Percentiles rank a stretch among this genome's conserved stretches.
phyloP scores from a whole-genome alignment of 1,284 basidiomycete species.

The Cryptococcus amylolentus region DNA sequence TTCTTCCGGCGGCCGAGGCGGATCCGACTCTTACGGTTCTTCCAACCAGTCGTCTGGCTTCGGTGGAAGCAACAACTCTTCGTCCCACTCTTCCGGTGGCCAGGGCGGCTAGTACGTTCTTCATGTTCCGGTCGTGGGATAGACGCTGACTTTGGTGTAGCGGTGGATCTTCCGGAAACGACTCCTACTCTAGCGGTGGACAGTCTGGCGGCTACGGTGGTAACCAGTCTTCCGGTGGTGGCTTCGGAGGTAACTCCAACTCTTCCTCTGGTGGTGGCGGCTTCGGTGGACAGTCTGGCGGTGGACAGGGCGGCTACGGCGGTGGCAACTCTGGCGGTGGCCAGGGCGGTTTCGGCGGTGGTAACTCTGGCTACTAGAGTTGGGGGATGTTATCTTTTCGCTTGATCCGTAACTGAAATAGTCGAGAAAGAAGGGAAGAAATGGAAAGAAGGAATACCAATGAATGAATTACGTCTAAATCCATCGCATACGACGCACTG shows the following conservation, averaged over 20 bases:
- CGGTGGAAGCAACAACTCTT: not conserved
- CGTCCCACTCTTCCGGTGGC: too few species aligned
- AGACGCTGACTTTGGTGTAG: too few species aligned
- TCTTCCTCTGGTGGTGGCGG: slow-evolving; percentile 2
- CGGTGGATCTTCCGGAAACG: not conserved
- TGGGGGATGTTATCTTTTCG: too few species aligned
- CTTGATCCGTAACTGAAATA: not conserved
- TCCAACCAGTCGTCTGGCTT: not conserved
- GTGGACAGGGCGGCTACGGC: not conserved
- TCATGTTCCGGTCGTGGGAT: too few species aligned
- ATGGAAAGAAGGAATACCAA: not conserved
- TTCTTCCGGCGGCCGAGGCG: slow-evolving; percentile 4
- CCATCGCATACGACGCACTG: too few species aligned
- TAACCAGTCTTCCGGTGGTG: not conserved
- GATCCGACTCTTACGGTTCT: slow-evolving; percentile 5
- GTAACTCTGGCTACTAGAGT: not conserved
- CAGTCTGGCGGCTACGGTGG: not conserved
- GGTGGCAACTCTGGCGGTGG: slow-evolving; percentile 1
- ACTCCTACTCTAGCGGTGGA: not conserved
- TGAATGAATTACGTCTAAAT: not conserved
- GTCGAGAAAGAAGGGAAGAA: not conserved
- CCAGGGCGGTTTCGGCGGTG: not conserved
- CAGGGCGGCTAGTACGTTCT: too few species aligned
- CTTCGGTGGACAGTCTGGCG: not conserved
- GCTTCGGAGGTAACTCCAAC: not conserved